Evolutionary conservation across 805 yeast genomes (phyloP).

Genomic region (Pichia insulana): DNA sequence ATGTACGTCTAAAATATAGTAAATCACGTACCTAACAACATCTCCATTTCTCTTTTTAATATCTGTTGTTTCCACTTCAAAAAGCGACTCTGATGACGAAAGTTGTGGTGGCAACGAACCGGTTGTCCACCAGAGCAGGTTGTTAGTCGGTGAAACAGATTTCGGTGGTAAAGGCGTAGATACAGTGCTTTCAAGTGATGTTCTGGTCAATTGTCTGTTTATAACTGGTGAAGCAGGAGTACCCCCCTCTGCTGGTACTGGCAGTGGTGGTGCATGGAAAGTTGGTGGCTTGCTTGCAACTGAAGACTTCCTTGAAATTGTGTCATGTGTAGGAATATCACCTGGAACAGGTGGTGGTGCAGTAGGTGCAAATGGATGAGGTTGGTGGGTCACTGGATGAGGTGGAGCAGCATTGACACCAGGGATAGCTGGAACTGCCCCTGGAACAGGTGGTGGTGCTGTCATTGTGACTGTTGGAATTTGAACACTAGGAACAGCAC

Average conservation of each 20-base stretch:
- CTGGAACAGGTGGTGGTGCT: constrained; percentile 17
- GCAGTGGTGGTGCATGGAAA: constrained; percentile 13
- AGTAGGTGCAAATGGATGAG: background rate
- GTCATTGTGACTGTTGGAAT: background rate
- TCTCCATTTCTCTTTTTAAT: constrained; percentile 52
- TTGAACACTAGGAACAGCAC: too few species aligned
- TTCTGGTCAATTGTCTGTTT: constrained; percentile 4
- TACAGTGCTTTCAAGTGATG: constrained; percentile 3
- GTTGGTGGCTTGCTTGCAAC: constrained; percentile 5
- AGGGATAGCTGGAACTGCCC: constrained; percentile 17
- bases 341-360: constrained; percentile 1
- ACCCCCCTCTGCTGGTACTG: constrained; percentile 12
- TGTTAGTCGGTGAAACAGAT: constrained; percentile 10
- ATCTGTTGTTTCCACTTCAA: constrained; percentile 55
- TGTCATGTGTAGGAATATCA: constrained; percentile 6
- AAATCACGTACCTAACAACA: constrained; percentile 43
- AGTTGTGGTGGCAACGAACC: constrained; percentile 50
- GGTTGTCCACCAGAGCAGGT: constrained; percentile 57
- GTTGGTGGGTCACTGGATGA: constrained; percentile 3
- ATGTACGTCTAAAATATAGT: constrained; percentile 66
- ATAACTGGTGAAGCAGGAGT: background rate
- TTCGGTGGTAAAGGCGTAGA: background rate
- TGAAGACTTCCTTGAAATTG: constrained; percentile 16
- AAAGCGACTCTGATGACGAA: constrained; percentile 38
- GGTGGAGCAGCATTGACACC: background rate